These are phyloP conservation scores for Ramalina peruviana DNA, from an alignment of 495 filamentous ascomycete species.

Conservation along the genomic window DNA sequence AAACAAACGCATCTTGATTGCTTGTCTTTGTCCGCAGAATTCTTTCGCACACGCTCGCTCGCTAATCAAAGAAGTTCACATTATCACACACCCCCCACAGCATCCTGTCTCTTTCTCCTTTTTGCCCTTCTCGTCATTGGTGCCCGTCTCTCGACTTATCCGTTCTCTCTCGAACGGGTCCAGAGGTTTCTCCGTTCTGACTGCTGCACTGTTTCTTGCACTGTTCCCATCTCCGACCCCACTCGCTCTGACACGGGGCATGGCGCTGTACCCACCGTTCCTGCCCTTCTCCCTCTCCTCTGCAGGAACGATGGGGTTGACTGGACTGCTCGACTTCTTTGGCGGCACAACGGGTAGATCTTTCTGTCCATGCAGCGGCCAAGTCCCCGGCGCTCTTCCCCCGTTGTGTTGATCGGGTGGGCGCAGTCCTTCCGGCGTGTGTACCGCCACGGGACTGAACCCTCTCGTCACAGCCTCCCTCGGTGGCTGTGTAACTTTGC, in stretches of 20 bases:
- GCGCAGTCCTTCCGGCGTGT: slow-evolving; percentile 9
- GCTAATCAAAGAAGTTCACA: slow-evolving; percentile 20
- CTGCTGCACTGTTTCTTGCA: slow-evolving; percentile 27
- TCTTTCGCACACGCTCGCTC: not conserved
- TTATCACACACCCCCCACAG: slow-evolving; percentile 40
- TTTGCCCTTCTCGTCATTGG: not conserved
- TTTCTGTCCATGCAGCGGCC: slow-evolving; percentile 3
- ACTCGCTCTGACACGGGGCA: slow-evolving; percentile 39
- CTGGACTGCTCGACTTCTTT: not conserved
- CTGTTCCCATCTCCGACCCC: slow-evolving; percentile 22
- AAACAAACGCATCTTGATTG: not conserved
- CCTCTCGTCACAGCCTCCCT: not conserved
- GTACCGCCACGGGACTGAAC: slow-evolving; percentile 8
- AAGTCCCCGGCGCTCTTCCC: not conserved
- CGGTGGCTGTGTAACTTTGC: not conserved
- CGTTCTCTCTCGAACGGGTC: slow-evolving; percentile 11
- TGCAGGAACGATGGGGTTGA: not conserved
- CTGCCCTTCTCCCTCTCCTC: not conserved
- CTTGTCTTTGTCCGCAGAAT: not conserved
- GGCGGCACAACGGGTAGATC: slow-evolving; percentile 20
- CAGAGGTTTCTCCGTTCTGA: not conserved
- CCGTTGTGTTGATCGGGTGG: not conserved
- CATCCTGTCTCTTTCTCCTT: slow-evolving; percentile 28
- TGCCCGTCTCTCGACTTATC: not conserved
- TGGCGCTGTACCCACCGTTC: slow-evolving; percentile 30